phyloP scores from a whole-genome alignment of 108 stramenopile species.

The Nitzschia sp. region DNA sequence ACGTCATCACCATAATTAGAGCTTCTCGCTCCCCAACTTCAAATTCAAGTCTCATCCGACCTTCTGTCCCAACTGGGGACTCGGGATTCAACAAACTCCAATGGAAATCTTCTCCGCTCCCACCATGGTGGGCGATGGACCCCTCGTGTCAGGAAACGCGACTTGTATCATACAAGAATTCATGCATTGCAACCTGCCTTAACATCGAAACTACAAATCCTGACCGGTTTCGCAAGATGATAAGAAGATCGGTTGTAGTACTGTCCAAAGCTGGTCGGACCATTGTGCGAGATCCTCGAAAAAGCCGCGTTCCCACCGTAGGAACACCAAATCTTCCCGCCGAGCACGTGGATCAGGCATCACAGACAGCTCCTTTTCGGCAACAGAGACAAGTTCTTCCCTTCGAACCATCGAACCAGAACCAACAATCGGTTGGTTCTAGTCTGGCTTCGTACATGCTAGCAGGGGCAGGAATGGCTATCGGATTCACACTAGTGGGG shows the following conservation, averaged over 20 bases:
- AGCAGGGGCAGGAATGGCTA: constrained; percentile 71
- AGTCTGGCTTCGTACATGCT: constrained; percentile 68
- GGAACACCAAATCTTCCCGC: constrained; percentile 2
- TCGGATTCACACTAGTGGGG: constrained; percentile 72
- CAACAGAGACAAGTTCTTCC: constrained; percentile 36
- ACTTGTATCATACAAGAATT: too few relatives aligned
- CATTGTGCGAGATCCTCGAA: constrained; percentile 67
- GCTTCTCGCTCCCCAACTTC: too few relatives aligned
- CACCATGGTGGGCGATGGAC: too few relatives aligned
- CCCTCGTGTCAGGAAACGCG: too few relatives aligned
- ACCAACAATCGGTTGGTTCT: constrained; percentile 64
- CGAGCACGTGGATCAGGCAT: background rate
- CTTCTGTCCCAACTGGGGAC: too few relatives aligned
- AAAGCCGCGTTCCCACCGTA: constrained; percentile 23
- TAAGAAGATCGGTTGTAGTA: constrained; percentile 7
- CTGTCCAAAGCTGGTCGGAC: constrained; percentile 43
- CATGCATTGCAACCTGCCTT: too few relatives aligned
- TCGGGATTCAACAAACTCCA: too few relatives aligned
- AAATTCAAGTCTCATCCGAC: too few relatives aligned
- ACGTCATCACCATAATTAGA: too few relatives aligned
- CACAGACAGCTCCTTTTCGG: background rate
- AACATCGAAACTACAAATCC: too few relatives aligned
- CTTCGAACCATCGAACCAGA: constrained; percentile 54
- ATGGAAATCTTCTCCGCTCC: too few relatives aligned
- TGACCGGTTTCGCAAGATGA: too few relatives aligned